Conservation (phyloP, 202 grass and related monocot species). For the Musa balbisiana region DNA sequence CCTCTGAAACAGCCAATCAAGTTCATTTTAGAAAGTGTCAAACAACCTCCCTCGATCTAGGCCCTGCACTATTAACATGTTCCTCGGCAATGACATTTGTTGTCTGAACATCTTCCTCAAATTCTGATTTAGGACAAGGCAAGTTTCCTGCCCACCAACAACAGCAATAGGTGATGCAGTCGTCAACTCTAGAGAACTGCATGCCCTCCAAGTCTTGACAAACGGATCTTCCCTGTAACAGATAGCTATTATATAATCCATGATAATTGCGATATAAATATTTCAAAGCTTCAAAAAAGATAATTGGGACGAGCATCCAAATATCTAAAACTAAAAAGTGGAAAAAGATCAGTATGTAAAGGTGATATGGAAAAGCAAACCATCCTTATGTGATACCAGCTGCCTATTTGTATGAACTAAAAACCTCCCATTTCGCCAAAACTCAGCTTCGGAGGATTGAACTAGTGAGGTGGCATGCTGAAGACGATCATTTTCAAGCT, state of each 20-base stretch:
- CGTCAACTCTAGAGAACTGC: conserved; percentile 83
- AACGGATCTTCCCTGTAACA: conserved; percentile 48
- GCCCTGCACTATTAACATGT: conserved; percentile 24
- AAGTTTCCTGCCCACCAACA: conserved; percentile 58
- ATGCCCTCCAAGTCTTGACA: conserved; percentile 92
- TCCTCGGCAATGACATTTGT: conserved; percentile 42
- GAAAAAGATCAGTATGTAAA: background rate
- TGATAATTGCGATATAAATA: conserved; percentile 15
- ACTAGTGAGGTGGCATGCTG: conserved; percentile 55
- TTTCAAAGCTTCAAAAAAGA: conserved; percentile 20
- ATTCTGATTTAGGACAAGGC: conserved; percentile 57
- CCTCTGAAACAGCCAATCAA: conserved; percentile 93
- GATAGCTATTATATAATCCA: conserved; percentile 2
- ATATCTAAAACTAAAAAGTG: background rate
- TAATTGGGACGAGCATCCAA: background rate
- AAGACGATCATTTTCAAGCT: conserved; percentile 80
- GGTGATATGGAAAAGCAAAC: background rate
- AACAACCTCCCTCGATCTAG: conserved; percentile 23
- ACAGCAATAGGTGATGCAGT: conserved; percentile 83
- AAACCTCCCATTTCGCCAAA: conserved; percentile 87
- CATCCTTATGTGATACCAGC: conserved; percentile 63
- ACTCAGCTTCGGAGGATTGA: conserved; percentile 53
- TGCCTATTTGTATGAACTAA: conserved; percentile 65
- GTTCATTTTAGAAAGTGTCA: conserved; percentile 82
- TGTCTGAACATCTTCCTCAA: conserved; percentile 43